Evolutionary conservation across 768 basidiomycete genomes (phyloP).

Genomic region (Coprinopsis strossmayeri): DNA sequence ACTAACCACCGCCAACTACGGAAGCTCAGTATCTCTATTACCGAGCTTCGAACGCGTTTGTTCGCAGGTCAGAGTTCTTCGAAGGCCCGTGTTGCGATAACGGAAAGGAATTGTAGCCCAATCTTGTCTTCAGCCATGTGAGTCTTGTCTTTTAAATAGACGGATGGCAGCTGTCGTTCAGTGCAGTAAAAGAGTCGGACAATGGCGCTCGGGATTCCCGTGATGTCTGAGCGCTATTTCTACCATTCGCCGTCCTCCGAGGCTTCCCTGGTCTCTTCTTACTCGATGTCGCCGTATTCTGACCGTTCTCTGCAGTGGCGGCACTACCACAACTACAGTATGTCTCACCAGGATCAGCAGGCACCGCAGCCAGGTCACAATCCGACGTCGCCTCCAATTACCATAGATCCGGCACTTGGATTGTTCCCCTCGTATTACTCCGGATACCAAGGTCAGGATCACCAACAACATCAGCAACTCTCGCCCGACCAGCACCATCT

Average conservation of each 20-base stretch:
- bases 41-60: not conserved
- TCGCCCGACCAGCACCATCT: constrained; percentile 44
- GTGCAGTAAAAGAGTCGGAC: not conserved
- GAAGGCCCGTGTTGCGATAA: not conserved
- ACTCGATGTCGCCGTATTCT: constrained; percentile 6
- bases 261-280: constrained; percentile 19
- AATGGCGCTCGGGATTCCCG: no score
- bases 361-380: constrained; percentile 41
- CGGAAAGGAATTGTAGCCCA: no score
- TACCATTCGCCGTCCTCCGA: constrained; percentile 15
- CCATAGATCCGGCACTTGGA: constrained; percentile 65
- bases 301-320: constrained; percentile 20
- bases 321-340: constrained; percentile 26
- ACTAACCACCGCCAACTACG: not conserved
- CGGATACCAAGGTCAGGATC: constrained; percentile 43
- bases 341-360: constrained; percentile 35
- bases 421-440: constrained; percentile 63
- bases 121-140: no score
- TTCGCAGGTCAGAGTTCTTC: not conserved
- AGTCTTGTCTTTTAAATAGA: no score
- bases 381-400: constrained; percentile 54
- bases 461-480: constrained; percentile 42
- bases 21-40: not conserved
- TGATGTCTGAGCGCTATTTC: no score
- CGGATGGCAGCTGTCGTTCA: no score